Evolutionary conservation across 164 flowering plant genomes (phyloP), one percentile per base, ranked within the genome.

Genomic region (Kalanchoe fedtschenkoi): DNA sequence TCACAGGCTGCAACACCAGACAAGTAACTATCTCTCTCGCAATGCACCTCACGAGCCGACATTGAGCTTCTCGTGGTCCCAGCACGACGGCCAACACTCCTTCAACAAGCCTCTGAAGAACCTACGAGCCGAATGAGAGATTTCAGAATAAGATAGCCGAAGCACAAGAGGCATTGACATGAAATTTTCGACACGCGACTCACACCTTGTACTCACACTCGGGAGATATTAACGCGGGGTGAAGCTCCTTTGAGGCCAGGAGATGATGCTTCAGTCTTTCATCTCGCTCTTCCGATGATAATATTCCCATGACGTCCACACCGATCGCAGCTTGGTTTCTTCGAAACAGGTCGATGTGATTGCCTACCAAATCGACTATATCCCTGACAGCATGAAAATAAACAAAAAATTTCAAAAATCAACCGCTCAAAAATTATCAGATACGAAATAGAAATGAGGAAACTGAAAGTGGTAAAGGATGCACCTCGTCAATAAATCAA

Each of bases 151-250:
- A 29, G 47, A 58, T 41, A 4, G n/a, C 10, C 16, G 62, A 34
- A 44, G n/a, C 62, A 34, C 21, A 61, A n/a, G n/a, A n/a, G n/a
- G n/a, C 66, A 34, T 43, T 17, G 10, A 33, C 15, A 26, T 68
- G 62, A 56, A 62, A 69, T 64, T 39, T 64, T n/a, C 72, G 78
- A 76, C 72, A 62, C 75, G 66, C 76, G 76, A 72, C 79, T 76
- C 88, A 80, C 82, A 95, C 99, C 99, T 95, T 95, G 87, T 88
- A 91, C 96, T 95, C 99, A 84, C 89, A 70, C 85, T 91, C 97
- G 54, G 96, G 78, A 69, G 97, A 88, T 43, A 95, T 58, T 72
- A 95, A 68, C 56, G 96, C 99, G 46, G 99, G 99, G 68, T 95
- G 97, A 66, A 95, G 96, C 79, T 95, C 89, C 80, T 81, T 81